Conservation (phyloP, 768 basidiomycete species). For the Fistulinella prunicolor region DNA sequence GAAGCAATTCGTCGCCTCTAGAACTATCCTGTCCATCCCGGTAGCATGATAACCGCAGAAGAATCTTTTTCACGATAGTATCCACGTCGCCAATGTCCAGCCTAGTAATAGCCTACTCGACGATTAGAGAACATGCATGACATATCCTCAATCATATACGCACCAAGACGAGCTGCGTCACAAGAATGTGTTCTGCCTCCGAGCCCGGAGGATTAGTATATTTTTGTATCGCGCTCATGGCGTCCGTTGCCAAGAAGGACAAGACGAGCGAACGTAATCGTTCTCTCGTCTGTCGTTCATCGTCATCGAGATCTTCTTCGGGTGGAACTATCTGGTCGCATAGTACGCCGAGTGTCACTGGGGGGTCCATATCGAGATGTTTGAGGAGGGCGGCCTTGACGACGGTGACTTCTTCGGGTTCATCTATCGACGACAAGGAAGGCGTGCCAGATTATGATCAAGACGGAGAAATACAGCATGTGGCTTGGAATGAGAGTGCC, state of each 20-base stretch:
- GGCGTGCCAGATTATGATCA: constrained; percentile 17
- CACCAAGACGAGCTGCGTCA: constrained; percentile 51
- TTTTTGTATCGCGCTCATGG: constrained; percentile 43
- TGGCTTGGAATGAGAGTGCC: neutral
- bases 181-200: constrained; percentile 46
- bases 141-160: constrained; percentile 11
- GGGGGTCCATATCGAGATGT: constrained; percentile 64
- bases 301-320: constrained; percentile 52
- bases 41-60: constrained; percentile 50
- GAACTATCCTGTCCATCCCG: constrained; percentile 26
- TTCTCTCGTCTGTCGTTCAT: constrained; percentile 55
- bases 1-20: constrained; percentile 40
- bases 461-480: constrained; percentile 11
- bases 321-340: constrained; percentile 62
- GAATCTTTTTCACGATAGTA: constrained; percentile 50
- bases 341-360: constrained; percentile 59
- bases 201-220: constrained; percentile 42
- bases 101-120: constrained; percentile 47
- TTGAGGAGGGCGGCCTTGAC: constrained; percentile 58
- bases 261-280: constrained; percentile 58
- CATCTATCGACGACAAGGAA: constrained; percentile 43
- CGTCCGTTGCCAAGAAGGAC: constrained; percentile 54
- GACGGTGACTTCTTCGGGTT: constrained; percentile 58
- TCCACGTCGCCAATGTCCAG: constrained; percentile 40
- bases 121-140: constrained; percentile 5